Evolutionary conservation across 352 stramenopile species (phyloP).

Genomic region (Globisporangium radiosum): DNA sequence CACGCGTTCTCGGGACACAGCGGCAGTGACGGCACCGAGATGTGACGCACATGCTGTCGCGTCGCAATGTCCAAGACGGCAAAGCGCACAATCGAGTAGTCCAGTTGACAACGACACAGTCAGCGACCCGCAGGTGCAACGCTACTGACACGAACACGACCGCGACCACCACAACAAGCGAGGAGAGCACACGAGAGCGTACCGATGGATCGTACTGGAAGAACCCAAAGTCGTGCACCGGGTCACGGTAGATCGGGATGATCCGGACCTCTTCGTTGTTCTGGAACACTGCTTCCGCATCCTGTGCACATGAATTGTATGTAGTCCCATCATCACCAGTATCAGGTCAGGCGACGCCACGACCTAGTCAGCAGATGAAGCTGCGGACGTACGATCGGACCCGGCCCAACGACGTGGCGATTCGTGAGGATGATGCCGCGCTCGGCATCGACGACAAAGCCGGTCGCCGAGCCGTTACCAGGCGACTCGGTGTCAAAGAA

Average conservation of each 20-base stretch:
- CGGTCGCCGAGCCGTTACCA: slow-evolving; percentile 85
- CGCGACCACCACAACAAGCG: background rate
- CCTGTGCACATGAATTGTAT: slow-evolving; percentile 19
- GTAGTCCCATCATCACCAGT: background rate
- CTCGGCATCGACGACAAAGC: slow-evolving; percentile 90
- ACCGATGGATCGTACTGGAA: slow-evolving; percentile 86
- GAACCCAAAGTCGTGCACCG: slow-evolving; percentile 92
- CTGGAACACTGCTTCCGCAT: slow-evolving; percentile 88
- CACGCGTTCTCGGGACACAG: slow-evolving; percentile 78
- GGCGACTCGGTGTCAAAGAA: slow-evolving; percentile 88
- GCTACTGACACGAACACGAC: background rate
- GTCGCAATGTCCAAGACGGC: background rate
- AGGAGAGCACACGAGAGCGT: slow-evolving; percentile 4
- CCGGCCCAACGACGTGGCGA: slow-evolving; percentile 86
- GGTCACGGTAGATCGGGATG: slow-evolving; percentile 88
- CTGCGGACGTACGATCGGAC: slow-evolving; percentile 62
- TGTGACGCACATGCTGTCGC: slow-evolving; percentile 76
- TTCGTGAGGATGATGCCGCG: slow-evolving; percentile 92
- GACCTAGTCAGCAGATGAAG: background rate
- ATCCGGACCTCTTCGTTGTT: slow-evolving; percentile 94
- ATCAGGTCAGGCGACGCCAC: slow-evolving; percentile 2
- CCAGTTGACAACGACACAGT: background rate
- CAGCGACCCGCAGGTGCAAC: background rate
- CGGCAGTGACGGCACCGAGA: slow-evolving; percentile 68
- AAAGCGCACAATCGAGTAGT: background rate